Conservation (phyloP, 2,329 filamentous ascomycete species). For the Cercospora brassicicola region DNA sequence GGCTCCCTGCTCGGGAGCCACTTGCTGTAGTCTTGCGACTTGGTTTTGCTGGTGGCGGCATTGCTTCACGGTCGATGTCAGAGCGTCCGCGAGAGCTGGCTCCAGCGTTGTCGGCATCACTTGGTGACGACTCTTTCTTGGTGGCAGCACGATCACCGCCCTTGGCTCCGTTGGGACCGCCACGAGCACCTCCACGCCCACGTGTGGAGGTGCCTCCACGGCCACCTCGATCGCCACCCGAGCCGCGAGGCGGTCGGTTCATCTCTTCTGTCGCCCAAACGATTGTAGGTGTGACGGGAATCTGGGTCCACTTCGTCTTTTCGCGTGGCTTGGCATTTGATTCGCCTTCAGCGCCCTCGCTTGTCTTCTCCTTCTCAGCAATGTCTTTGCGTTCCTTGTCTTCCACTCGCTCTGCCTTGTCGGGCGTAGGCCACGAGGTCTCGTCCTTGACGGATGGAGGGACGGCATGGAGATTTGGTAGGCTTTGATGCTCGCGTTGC, state of each 20-base stretch:
- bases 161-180: conserved; percentile 42
- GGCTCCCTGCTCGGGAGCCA: conserved; percentile 22
- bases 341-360: conserved; percentile 58
- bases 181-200: conserved; percentile 46
- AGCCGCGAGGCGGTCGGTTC: conserved; percentile 26
- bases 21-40: conserved; percentile 12
- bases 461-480: conserved; percentile 28
- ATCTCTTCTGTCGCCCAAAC: conserved; percentile 72
- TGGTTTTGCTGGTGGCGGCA: conserved; percentile 32
- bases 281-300: conserved; percentile 80
- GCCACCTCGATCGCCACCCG: conserved; percentile 54
- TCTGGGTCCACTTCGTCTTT: conserved; percentile 82
- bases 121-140: conserved; percentile 18
- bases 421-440: conserved; percentile 85
- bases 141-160: conserved; percentile 38
- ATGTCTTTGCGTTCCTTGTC: conserved; percentile 73
- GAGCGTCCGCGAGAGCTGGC: conserved; percentile 24
- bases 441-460: conserved; percentile 73
- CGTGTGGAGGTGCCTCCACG: conserved; percentile 56
- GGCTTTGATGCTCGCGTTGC: conserved; percentile 30
- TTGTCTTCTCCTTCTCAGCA: conserved; percentile 57
- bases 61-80: conserved; percentile 32
- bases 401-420: conserved; percentile 59
- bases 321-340: conserved; percentile 56
- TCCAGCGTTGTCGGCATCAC: conserved; percentile 22